Conservation (phyloP, 305 asterid species). For the Fraxinus greggii region DNA sequence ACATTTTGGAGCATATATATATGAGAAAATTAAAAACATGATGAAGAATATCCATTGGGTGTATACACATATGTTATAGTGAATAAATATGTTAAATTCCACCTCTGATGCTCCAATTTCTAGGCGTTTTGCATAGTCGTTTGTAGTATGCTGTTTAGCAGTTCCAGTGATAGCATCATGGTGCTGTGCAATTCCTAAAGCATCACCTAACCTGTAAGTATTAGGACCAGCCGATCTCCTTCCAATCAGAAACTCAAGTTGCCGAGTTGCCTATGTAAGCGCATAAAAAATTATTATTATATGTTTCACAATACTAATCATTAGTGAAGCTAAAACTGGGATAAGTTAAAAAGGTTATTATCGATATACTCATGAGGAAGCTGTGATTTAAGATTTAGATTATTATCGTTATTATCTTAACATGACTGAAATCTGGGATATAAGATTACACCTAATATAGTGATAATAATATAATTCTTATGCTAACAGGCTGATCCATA, state of each 20-base stretch:
- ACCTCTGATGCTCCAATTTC: conserved; percentile 78
- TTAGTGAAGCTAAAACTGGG: background rate
- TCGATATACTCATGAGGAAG: background rate
- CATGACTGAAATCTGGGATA: background rate
- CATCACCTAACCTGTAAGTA: conserved; percentile 65
- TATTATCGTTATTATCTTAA: background rate
- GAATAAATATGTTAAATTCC: background rate
- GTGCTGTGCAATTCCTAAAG: conserved; percentile 75
- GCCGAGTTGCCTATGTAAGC: conserved; percentile 69
- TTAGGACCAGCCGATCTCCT: conserved; percentile 44
- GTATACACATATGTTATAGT: background rate
- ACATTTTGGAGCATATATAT: background rate
- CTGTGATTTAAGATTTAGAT: background rate
- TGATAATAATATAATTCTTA: background rate
- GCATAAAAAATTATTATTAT: background rate
- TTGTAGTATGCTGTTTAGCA: conserved; percentile 77
- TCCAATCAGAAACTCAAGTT: conserved; percentile 64
- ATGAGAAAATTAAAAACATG: background rate
- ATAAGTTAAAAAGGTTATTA: background rate
- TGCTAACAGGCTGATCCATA: background rate
- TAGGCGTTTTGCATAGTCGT: conserved; percentile 81
- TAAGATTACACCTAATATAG: background rate
- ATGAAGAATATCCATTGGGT: background rate
- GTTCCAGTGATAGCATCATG: conserved; percentile 87
- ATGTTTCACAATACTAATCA: conserved; percentile 5